These are phyloP conservation scores for Carpinus viminea DNA, from an alignment of 306 rosid species.

Conservation along the genomic window DNA sequence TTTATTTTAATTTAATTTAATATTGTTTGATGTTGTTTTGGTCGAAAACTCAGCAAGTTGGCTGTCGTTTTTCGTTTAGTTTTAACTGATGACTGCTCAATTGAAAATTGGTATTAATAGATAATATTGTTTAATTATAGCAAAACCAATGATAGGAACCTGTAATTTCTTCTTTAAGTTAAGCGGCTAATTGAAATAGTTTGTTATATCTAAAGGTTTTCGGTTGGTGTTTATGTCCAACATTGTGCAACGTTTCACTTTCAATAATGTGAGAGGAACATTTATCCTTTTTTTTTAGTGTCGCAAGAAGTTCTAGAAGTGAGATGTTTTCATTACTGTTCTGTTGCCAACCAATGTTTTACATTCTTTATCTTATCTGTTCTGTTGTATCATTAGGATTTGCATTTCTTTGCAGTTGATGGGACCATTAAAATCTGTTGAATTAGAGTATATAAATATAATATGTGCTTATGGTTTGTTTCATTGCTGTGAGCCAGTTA, in stretches of 20 bases:
- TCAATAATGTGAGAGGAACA: neutral
- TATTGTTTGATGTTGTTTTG: neutral
- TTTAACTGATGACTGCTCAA: conserved; percentile 1
- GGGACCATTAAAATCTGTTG: neutral
- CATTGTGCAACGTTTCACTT: neutral
- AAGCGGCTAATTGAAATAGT: conserved; percentile 14
- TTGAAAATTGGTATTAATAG: neutral
- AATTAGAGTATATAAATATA: conserved; percentile 1
- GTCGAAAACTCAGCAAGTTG: conserved; percentile 9
- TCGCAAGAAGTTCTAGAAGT: neutral
- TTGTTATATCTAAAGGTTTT: neutral
- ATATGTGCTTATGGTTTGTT: neutral
- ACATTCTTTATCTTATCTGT: neutral
- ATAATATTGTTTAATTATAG: neutral
- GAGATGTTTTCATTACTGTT: neutral
- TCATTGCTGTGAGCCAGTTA: conserved; percentile 10
- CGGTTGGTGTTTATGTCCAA: neutral
- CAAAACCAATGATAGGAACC: conserved; percentile 9
- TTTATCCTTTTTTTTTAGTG: neutral
- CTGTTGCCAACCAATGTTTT: neutral
- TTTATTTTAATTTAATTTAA: neutral
- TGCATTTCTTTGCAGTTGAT: neutral
- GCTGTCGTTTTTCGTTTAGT: neutral
- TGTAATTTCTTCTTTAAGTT: conserved; percentile 4
- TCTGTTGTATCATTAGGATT: neutral